Conservation (phyloP, 2,329 filamentous ascomycete species). For the Colletotrichum sp. region DNA sequence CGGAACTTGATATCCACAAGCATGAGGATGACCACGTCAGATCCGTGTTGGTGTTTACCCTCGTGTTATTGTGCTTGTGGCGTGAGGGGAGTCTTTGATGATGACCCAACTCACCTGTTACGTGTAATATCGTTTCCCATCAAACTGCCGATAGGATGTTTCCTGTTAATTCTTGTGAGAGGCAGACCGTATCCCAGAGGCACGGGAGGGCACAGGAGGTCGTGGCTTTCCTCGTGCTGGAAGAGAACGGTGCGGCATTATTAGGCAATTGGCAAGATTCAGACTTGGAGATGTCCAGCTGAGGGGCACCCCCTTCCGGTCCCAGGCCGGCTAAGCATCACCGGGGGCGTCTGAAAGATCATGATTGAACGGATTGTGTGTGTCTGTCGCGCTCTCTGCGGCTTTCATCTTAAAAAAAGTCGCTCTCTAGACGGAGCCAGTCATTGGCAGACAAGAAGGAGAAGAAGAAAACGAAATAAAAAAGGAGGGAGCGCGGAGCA, state of each 20-base stretch:
- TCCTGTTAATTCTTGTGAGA: not conserved
- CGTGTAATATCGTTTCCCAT: not conserved
- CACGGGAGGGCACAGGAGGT: not conserved
- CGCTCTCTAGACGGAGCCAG: not conserved
- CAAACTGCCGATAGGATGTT: not conserved
- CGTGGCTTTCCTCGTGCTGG: not conserved
- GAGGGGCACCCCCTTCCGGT: not conserved
- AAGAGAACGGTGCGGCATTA: not conserved
- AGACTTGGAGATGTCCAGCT: not conserved
- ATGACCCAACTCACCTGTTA: not conserved
- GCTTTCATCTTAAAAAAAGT: not conserved
- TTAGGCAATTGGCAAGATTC: not conserved
- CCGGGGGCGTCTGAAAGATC: not conserved
- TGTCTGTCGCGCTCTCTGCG: not conserved
- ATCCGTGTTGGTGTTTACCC: not conserved
- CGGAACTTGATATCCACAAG: not conserved
- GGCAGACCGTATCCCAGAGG: not conserved
- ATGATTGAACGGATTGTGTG: not conserved
- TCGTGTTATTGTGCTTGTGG: not conserved
- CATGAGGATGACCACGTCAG: not conserved
- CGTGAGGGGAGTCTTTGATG: not conserved
- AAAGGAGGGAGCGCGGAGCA: not conserved
- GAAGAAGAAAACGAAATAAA: not conserved
- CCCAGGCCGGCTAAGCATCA: not conserved
- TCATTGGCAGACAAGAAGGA: not conserved